These are phyloP conservation scores for Tripterygium wilfordii DNA, from an alignment of 177 flowering plant genomes.

Conservation along the genomic window DNA sequence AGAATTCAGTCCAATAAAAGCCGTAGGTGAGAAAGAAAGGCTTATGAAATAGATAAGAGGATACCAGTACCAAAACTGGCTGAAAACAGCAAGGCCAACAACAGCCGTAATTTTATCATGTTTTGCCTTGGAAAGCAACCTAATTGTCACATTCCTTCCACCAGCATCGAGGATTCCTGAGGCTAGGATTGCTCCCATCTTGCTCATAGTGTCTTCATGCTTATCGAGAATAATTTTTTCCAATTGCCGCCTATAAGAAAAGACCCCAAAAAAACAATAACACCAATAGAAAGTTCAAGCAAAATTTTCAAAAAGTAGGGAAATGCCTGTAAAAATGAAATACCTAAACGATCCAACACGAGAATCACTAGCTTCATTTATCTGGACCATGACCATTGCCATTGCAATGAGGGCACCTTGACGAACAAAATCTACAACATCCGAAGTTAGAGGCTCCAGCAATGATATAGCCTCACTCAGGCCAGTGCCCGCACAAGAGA, in stretches of 20 bases:
- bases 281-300: too few species aligned
- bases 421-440: constrained; percentile 98
- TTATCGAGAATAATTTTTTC: constrained; percentile 97
- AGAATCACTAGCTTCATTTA: constrained; percentile 89
- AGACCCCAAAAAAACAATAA: background rate
- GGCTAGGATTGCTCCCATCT: constrained; percentile 99
- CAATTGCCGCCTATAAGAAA: constrained; percentile 62
- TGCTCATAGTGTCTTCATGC: constrained; percentile 99
- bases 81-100: constrained; percentile 95
- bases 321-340: background rate
- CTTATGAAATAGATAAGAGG: constrained; percentile 94
- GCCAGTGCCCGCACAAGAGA: constrained; percentile 99
- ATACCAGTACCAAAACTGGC: constrained; percentile 99
- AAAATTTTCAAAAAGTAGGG: background rate
- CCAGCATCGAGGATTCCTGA: constrained; percentile 99
- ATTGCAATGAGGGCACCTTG: constrained; percentile 99
- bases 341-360: constrained; percentile 98
- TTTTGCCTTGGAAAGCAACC: constrained; percentile 84
- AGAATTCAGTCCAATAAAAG: constrained; percentile 87
- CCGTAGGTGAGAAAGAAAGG: constrained; percentile 91
- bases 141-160: constrained; percentile 95
- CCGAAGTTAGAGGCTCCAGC: constrained; percentile 95
- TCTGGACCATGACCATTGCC: constrained; percentile 99
- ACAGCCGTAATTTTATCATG: constrained; percentile 95
- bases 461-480: constrained; percentile 96